Conservation (phyloP, 164 flowering plant genomes). For the Brasenia schreberi region DNA sequence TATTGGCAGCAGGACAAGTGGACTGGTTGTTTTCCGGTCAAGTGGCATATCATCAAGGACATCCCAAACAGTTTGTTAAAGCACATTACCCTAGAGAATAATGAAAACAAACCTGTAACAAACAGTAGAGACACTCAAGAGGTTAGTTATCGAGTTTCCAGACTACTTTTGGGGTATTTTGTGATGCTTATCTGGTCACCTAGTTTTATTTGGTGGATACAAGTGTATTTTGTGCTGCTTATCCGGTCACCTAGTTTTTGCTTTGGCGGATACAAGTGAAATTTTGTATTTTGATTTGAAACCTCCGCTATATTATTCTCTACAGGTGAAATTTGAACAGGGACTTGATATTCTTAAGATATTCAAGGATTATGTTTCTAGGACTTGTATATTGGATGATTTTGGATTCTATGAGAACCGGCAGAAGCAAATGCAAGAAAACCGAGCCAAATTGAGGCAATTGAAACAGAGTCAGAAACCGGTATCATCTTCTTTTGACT, state of each 20-base stretch:
- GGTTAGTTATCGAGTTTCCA: conserved; percentile 19
- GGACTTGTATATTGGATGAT: conserved; percentile 70
- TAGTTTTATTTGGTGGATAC: too few relatives aligned
- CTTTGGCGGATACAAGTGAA: too few relatives aligned
- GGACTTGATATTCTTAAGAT: conserved; percentile 73
- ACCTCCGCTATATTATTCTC: background rate
- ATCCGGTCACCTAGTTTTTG: too few relatives aligned
- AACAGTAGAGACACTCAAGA: conserved; percentile 88
- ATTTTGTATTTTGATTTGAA: background rate
- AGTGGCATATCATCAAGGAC: conserved; percentile 90
- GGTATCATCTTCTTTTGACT: conserved; percentile 16
- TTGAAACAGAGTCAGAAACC: conserved; percentile 32
- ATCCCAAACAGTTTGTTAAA: conserved; percentile 69
- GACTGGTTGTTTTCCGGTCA: conserved; percentile 74
- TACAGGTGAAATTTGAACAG: conserved; percentile 65
- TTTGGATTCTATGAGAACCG: conserved; percentile 76
- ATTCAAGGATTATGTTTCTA: conserved; percentile 57
- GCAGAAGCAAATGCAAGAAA: conserved; percentile 62
- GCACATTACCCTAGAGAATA: conserved; percentile 74
- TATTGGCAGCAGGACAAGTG: conserved; percentile 95
- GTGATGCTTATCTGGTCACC: too few relatives aligned
- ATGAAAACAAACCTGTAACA: conserved; percentile 84
- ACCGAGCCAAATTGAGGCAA: conserved; percentile 57
- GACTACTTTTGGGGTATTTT: too few relatives aligned
- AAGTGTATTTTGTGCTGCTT: too few relatives aligned